Conservation (phyloP, 225 moss, liverwort and hornwort species). For the Rhytidiadelphus loreus region DNA sequence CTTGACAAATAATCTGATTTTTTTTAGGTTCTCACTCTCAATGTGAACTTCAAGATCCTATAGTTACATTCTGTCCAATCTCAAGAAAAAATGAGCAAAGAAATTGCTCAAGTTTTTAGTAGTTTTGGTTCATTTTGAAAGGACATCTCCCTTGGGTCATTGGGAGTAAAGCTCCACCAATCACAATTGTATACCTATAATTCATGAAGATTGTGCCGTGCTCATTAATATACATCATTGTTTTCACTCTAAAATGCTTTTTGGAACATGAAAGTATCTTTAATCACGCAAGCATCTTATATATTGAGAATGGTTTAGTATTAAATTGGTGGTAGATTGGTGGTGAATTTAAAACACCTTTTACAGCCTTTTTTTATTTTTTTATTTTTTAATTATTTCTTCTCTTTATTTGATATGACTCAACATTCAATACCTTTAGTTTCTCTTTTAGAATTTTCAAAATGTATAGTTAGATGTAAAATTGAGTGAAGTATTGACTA, state of each 20-base stretch:
- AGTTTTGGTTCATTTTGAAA: background rate
- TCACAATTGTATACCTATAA: background rate
- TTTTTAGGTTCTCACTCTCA: background rate
- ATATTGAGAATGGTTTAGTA: too few species aligned
- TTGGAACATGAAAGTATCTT: background rate
- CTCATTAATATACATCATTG: background rate
- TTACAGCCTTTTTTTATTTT: background rate
- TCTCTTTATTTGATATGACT: background rate
- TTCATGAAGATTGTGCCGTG: background rate
- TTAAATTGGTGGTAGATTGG: background rate
- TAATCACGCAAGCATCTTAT: background rate
- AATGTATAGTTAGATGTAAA: background rate
- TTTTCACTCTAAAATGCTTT: background rate
- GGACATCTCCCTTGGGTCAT: background rate
- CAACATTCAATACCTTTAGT: background rate
- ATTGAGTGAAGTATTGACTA: background rate
- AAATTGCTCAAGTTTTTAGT: background rate
- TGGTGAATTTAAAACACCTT: background rate
- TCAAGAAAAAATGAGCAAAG: background rate
- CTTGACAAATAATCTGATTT: rapidly evolving
- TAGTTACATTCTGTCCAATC: background rate
- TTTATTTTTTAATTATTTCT: background rate
- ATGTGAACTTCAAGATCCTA: background rate
- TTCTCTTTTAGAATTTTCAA: background rate
- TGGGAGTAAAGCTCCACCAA: rapidly evolving